Base-by-base conservation (phyloP, 2,329 filamentous ascomycete genomes). In the Myotisia sp. region DNA sequence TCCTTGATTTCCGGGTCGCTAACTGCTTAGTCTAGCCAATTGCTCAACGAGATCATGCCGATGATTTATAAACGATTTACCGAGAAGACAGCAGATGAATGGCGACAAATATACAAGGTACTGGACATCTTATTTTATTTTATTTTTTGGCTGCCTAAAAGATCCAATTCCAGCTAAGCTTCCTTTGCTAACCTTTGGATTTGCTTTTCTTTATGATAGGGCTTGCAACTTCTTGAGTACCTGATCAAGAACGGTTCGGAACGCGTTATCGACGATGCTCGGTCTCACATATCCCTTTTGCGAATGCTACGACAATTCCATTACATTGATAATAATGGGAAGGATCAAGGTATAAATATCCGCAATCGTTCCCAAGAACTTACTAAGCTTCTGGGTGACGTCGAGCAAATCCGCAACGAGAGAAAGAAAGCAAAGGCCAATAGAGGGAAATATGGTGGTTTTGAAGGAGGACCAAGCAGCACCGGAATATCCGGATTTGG, bases 21-120 rank as follows among this genome's bases (percentile, higher is more conserved):
- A 16, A 17, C 17, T 13, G 10, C 5, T 3, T 22, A 4, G n/a
- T 36, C 37, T 53, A 94, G 87, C 57, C 85, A 93, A 74, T 74
- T 86, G 34, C 75, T 98, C 37, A 95, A 95, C 60, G 90, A 98
- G 60, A 95, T 98, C 55, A 98, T 98, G 90, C 90, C 90, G 45
- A 90, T 98, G 84, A 93, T 98, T 54, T 98, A 98, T 67, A 90
- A 92, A 53, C 82, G 90, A 44, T 98, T 98, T 60, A 98, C 90
- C 41, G 90, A 98, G 58, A 98, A 98, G 67, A 72, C 85, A 5
- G 87, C 90, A 37, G 90, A 98, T 56, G 90, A 98, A 63, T 98
- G 90, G 90, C 75, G 90, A 46, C 90, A 98, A 59, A 98, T 98
- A 53, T 98, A 98, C 71, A 98, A 98, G 68, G 79, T 84, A 50